phyloP scores from a whole-genome alignment of 495 filamentous ascomycete species.

The Aspergillus egyptiacus region DNA sequence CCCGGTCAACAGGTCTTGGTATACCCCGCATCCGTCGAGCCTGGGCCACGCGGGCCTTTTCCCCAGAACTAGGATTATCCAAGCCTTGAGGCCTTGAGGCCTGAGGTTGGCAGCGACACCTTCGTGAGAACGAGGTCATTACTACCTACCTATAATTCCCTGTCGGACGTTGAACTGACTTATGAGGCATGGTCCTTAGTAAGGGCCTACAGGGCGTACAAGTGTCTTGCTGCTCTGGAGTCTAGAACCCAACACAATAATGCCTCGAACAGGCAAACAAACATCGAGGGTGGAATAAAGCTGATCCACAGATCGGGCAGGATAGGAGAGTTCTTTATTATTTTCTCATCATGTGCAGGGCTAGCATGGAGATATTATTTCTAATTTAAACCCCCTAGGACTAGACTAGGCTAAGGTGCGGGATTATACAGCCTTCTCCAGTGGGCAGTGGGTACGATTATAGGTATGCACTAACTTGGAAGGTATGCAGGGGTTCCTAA shows the following conservation, averaged over 20 bases:
- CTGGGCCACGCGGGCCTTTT: constrained; percentile 23
- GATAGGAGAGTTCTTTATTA: constrained; percentile 13
- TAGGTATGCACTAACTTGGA: too few relatives aligned
- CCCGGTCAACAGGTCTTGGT: too few relatives aligned
- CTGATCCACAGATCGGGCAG: constrained; percentile 20
- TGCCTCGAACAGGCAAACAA: too few relatives aligned
- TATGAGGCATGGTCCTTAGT: too few relatives aligned
- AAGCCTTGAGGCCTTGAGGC: not conserved
- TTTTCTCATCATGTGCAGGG: constrained; percentile 9
- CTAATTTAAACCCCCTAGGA: constrained; percentile 4
- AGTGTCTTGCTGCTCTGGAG: not conserved
- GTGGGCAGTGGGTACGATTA: constrained; percentile 6
- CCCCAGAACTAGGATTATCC: constrained; percentile 14
- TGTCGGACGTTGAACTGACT: too few relatives aligned
- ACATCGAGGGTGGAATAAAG: not conserved
- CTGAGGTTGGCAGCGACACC: not conserved
- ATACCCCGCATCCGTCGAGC: constrained; percentile 25
- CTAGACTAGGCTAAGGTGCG: constrained; percentile 5
- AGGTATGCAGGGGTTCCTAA: constrained; percentile 17
- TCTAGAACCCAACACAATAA: too few relatives aligned
- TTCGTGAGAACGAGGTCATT: too few relatives aligned
- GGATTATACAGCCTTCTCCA: constrained; percentile 4
- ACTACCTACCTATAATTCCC: too few relatives aligned
- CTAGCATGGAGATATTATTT: constrained; percentile 4
- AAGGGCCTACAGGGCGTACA: too few relatives aligned